Evolutionary conservation across 192 early-diverging fungal genomes (phyloP), one percentile per base, ranked within the genome.

Genomic region (Entomortierella beljakovae): DNA sequence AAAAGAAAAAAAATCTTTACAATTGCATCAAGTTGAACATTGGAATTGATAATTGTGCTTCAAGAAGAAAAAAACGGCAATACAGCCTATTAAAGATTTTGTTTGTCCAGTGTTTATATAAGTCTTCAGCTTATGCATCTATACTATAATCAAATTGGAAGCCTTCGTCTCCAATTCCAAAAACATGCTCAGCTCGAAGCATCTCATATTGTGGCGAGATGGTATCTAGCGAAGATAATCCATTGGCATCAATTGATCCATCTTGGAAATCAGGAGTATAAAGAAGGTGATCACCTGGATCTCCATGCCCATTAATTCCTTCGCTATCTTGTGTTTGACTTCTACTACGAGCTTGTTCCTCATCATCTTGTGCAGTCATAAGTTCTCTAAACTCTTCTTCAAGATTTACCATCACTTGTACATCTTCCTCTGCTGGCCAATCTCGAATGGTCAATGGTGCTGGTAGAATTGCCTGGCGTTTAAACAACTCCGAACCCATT

Each of bases 341-440:
- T 34, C 29, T 23, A 18, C 57, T 61, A 1, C 35, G 50, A 10
- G 48, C 50, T 40, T 20, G 51, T n/a, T 26, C 37, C 7, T 67
- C 72, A 29, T 76, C 67, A 25, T 77, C 74, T 58, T 79, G 75
- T 18, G 28, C 70, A 5, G 62, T 70, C 67, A 79, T 70, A 38
- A 79, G 29, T 37, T 79, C 75, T 18, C 75, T 37, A 35, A 79
- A 79, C 40, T 70, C 75, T 31, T 79, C 75, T 33, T 79, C 75
- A 4, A 79, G 55, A 70, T 65, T 57, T 68, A 63, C 20, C 61
- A 79, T 70, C 49, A 65, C 61, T 10, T 70, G 50, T n/a, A 79
- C 75, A 61, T 79, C 75, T 33, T 79, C 75, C 51, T 79, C 75
- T 2, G 75, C 75, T 6, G 75, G 75, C 75, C 75, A 79, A 51